phyloP scores from a whole-genome alignment of 2,329 filamentous ascomycete species.

The Trichoderma sp. region DNA sequence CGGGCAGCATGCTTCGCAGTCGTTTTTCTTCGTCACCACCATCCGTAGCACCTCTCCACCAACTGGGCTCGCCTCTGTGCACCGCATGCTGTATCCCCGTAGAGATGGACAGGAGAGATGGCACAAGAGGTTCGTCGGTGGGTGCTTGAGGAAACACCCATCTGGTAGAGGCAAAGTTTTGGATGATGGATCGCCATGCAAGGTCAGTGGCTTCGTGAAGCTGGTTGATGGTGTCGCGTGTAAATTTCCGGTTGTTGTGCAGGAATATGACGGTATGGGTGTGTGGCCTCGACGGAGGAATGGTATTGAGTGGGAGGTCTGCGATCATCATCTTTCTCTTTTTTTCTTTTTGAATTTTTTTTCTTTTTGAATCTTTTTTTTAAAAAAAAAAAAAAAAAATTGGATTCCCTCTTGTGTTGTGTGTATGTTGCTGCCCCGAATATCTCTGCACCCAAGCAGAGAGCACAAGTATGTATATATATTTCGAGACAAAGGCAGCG shows the following conservation, averaged over 20 bases:
- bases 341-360: not conserved
- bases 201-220: slow-evolving; percentile 10
- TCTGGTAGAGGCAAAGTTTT: slow-evolving; percentile 11
- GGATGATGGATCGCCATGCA: slow-evolving; percentile 12
- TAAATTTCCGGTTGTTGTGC: not conserved
- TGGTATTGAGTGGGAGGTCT: slow-evolving; percentile 13
- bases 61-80: not conserved
- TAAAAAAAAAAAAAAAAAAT: not conserved
- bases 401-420: too few species aligned
- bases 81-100: slow-evolving; percentile 1
- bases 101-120: not conserved
- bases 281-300: slow-evolving; percentile 10
- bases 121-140: not conserved
- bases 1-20: not conserved
- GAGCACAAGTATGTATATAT: not conserved
- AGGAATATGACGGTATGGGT: slow-evolving; percentile 16
- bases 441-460: not conserved
- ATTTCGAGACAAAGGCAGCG: not conserved
- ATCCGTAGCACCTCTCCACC: not conserved
- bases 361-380: not conserved
- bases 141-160: slow-evolving; percentile 17
- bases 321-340: not conserved
- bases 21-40: not conserved
- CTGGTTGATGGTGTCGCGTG: not conserved
- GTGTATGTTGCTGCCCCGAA: too few species aligned